Evolutionary conservation across 75 land plant genomes (phyloP), one percentile per base, ranked within the genome.

Genomic region (Selaginella moellendorffii): DNA sequence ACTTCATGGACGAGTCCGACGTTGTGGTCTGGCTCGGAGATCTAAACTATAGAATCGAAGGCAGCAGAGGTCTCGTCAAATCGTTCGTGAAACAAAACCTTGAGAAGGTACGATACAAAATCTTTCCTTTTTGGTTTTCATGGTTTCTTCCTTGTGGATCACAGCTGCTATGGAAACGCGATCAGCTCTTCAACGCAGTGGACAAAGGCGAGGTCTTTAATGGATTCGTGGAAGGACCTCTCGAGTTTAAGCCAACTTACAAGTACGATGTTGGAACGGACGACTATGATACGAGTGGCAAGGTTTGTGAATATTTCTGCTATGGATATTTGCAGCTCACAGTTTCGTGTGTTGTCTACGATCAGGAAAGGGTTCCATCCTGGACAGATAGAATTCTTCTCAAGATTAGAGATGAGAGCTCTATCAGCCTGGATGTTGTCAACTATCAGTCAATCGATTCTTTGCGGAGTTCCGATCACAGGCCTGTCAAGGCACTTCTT

Each of bases 21-120:
- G 29, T 88, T 31, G 82, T 77, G 2, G 74, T 88, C 0, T 85
- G 95, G 95, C 71, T 88, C 53, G 90, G 95, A n/a, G 95, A 88
- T 71, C 80, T 88, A 29, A 88, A 88, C 58, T 88, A 88, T 72
- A 70, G 95, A 28, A 54, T 88, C 2, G 78, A 85, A 19, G 79
- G 85, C 26, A 72, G 74, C 28, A 61, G 75, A 5, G 74, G 76
- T 18, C 80, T 85, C 2, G 86, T 77, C 0, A 69, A 74, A 31
- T 59, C 52, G 61, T 72, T 88, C 2, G 82, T 85, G 17, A 77
- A 73, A 2, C 69, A 75, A 27, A 75, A 85, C 26, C 77, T 75
- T 18, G 79, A 88, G 21, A 69, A 64, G 54, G 95, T 83, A 69
- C 59, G 46, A 36, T 36, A 36, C 46, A 36, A 5, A 36, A n/a